These are phyloP conservation scores for Coelastrella sp. DNA, from an alignment of 139 green algal species.

Conservation along the genomic window DNA sequence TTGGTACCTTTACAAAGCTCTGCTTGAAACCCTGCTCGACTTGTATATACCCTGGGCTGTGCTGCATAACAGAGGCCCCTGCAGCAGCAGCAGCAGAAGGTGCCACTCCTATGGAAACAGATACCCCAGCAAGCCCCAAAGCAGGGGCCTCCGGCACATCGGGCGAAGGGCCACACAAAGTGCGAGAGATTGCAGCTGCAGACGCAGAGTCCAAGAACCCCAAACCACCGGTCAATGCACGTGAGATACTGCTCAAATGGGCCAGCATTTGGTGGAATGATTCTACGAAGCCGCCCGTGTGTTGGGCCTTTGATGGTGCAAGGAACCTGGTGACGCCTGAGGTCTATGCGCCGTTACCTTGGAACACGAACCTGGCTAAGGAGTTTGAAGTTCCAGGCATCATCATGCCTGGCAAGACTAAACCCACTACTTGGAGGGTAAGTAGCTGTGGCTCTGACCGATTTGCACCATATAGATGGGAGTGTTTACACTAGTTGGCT, in stretches of 20 bases:
- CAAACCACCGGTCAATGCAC: not conserved
- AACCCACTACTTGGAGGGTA: not conserved
- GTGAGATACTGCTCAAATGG: conserved; percentile 8
- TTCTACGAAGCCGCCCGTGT: not conserved
- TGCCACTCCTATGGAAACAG: too few relatives aligned
- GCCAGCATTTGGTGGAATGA: not conserved
- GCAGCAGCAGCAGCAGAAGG: too few relatives aligned
- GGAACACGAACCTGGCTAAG: not conserved
- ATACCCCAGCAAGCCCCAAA: too few relatives aligned
- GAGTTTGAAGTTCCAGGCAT: not conserved
- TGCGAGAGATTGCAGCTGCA: too few relatives aligned
- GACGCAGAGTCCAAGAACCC: not conserved
- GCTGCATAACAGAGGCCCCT: too few relatives aligned
- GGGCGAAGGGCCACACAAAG: too few relatives aligned
- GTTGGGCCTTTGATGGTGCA: conserved; percentile 12
- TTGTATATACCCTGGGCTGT: too few relatives aligned
- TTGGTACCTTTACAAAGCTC: too few relatives aligned
- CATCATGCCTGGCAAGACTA: not conserved
- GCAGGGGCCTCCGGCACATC: too few relatives aligned
- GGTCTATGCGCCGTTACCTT: not conserved
- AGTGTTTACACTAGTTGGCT: too few relatives aligned
- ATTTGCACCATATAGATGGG: not conserved
- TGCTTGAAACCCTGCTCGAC: too few relatives aligned
- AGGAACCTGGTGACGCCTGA: not conserved
- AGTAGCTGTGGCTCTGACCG: not conserved